These are phyloP conservation scores for Davidsoniella virescens DNA, from an alignment of 2,329 filamentous ascomycete genomes.

Conservation along the genomic window DNA sequence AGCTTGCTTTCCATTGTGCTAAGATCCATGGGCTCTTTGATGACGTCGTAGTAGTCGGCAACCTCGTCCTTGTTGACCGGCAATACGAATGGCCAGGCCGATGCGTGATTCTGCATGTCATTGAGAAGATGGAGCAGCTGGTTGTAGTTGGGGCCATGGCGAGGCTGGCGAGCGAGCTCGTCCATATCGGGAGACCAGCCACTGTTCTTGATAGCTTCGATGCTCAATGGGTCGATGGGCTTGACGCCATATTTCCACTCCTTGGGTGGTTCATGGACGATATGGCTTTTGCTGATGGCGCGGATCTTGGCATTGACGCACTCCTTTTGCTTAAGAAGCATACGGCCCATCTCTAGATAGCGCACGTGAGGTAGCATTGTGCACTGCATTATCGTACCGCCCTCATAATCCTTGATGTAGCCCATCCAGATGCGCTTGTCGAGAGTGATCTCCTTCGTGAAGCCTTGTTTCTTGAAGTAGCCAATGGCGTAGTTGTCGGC, in stretches of 20 bases:
- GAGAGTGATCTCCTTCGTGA: constrained; percentile 94
- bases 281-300: constrained; percentile 75
- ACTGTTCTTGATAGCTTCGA: constrained; percentile 75
- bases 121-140: constrained; percentile 84
- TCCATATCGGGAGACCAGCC: constrained; percentile 98
- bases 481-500: constrained; percentile 98
- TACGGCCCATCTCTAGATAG: constrained; percentile 81
- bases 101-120: constrained; percentile 84
- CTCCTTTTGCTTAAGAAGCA: constrained; percentile 96
- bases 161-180: constrained; percentile 81
- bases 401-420: constrained; percentile 99
- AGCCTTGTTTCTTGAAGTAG: constrained; percentile 98
- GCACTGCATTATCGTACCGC: constrained; percentile 98
- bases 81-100: constrained; percentile 85
- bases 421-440: constrained; percentile 92
- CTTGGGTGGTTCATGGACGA: constrained; percentile 69
- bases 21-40: constrained; percentile 94
- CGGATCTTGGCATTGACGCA: constrained; percentile 88
- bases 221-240: constrained; percentile 69
- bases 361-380: constrained; percentile 90
- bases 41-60: constrained; percentile 96
- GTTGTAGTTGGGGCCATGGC: constrained; percentile 92
- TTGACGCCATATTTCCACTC: constrained; percentile 66
- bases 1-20: constrained; percentile 92
- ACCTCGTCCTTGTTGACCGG: constrained; percentile 94